Percentiles rank a stretch among this genome's conserved stretches.
Conservation (phyloP, 495 filamentous ascomycete species). For the Recurvomyces mirabilis region DNA sequence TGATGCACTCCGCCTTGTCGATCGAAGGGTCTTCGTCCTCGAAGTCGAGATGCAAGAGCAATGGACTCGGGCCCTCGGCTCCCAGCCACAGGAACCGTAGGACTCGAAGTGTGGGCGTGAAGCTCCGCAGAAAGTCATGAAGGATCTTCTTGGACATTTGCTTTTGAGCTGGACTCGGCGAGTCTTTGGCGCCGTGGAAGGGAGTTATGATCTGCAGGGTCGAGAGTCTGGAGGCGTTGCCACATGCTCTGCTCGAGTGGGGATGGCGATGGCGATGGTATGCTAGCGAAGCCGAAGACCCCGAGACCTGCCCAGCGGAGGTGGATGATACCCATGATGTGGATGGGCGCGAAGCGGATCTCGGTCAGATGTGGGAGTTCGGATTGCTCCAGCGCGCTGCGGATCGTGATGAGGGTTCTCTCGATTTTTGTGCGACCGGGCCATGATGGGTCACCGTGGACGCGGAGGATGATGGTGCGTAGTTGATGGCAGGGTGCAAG, state of each 20-base stretch:
- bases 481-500: slow-evolving; percentile 18
- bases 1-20: background rate
- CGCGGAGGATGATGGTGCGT: slow-evolving; percentile 12
- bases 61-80: slow-evolving; percentile 18
- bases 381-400: slow-evolving; percentile 18
- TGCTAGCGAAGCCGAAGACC: slow-evolving; percentile 12
- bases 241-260: slow-evolving; percentile 6
- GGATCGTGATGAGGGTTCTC: slow-evolving; percentile 17
- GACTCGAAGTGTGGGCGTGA: slow-evolving; percentile 10
- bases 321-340: slow-evolving; percentile 22
- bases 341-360: slow-evolving; percentile 20
- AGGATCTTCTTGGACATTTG: slow-evolving; percentile 23
- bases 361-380: slow-evolving; percentile 5
- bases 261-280: background rate
- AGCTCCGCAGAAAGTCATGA: slow-evolving; percentile 21
- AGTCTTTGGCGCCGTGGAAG: background rate
- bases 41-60: slow-evolving; percentile 16
- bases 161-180: slow-evolving; percentile 9
- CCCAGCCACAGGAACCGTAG: slow-evolving; percentile 24
- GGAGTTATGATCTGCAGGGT: slow-evolving; percentile 22
- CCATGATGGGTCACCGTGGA: slow-evolving; percentile 18
- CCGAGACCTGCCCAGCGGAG: slow-evolving; percentile 22
- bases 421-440: slow-evolving; percentile 16
- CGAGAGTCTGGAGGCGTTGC: slow-evolving; percentile 17
- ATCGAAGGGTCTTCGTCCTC: slow-evolving; percentile 1